Percentiles rank a stretch among this genome's conserved stretches.
Evolutionary conservation across 176 grass and related monocot genomes (phyloP).

Genomic region (Aegilops speltoides): DNA sequence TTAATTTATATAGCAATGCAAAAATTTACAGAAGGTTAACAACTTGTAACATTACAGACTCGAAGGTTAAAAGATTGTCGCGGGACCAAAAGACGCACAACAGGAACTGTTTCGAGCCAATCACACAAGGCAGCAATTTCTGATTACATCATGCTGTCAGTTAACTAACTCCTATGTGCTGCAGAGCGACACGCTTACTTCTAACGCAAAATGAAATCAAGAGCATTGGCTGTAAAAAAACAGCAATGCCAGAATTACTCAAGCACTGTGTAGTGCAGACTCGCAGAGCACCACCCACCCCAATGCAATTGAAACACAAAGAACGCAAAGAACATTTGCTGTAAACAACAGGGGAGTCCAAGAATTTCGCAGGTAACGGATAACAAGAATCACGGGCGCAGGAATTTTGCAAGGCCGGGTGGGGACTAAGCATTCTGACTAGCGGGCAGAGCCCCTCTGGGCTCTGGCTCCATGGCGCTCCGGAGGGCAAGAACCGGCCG

Average conservation of each 20-base stretch:
- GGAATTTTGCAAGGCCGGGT: not conserved
- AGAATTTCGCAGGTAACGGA: not conserved
- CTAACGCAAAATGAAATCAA: not conserved
- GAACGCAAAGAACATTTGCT: not conserved
- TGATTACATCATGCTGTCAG: not conserved
- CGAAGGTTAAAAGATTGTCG: not conserved
- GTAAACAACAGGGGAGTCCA: not conserved
- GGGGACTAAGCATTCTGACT: not conserved
- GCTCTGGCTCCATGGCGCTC: not conserved
- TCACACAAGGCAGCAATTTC: conserved; percentile 4
- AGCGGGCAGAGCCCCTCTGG: not conserved
- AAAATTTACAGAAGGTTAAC: not conserved
- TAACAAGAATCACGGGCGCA: not conserved
- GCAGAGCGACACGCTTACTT: not conserved
- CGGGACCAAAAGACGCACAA: not conserved
- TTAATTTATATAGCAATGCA: not conserved
- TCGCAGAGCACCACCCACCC: not conserved
- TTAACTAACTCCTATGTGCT: not conserved
- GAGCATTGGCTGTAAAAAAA: not conserved
- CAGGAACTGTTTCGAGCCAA: not conserved
- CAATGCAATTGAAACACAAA: not conserved
- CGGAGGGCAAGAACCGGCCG: not conserved
- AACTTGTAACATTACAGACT: conserved; percentile 1
- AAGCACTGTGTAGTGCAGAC: not conserved
- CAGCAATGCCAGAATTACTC: not conserved